Evolutionary conservation across 169 alveolate genomes (phyloP), one percentile per base, ranked within the genome.

Genomic region (Eimeria maxima): DNA sequence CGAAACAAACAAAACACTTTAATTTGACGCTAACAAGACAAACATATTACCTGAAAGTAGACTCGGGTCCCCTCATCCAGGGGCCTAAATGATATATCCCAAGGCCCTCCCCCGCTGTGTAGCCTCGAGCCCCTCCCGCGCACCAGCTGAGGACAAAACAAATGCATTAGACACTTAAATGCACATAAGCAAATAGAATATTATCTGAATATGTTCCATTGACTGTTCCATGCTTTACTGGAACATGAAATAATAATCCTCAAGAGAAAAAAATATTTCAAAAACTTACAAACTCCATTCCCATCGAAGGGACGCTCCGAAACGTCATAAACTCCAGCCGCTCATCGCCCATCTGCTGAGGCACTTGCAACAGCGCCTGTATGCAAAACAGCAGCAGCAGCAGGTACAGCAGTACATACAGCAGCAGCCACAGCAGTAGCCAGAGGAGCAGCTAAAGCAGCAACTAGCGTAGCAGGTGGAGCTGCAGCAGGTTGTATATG

Each of bases 71-170:
- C 81, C 42, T 81, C 81, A 22, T 57, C 87, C 11, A 93, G 81
- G 81, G 97, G 97, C 87, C 96, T 97, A 81, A 98, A 97, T 24
- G 90, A 53, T 38, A 98, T 93, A 95, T 97, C 96, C 98, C 98
- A 98, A 27, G 99, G 99, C 10, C 99, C 99, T 20, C 44, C 7
- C 44, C 99, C 98, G 60, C 96, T 97, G 90, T 97, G 98, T 27
- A 98, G 93, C 50, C 98, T 93, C 4, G 60, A 78, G 88, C 88
- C 95, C 53, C 96, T 88, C 29, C 98, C 98, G 53, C 95, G 96
- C 24, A 96, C 63, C 42, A 97, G 78, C 93, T 94, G 96, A 53
- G 57, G 67, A 76, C 50, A 8, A 3, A 18, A 29, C 20, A 44
- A 6, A 38, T 4, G 44, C 14, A 44, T 29, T 44, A 44, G 44